Conservation (phyloP, 2,329 filamentous ascomycete species). For the Penicillium occitanis region DNA sequence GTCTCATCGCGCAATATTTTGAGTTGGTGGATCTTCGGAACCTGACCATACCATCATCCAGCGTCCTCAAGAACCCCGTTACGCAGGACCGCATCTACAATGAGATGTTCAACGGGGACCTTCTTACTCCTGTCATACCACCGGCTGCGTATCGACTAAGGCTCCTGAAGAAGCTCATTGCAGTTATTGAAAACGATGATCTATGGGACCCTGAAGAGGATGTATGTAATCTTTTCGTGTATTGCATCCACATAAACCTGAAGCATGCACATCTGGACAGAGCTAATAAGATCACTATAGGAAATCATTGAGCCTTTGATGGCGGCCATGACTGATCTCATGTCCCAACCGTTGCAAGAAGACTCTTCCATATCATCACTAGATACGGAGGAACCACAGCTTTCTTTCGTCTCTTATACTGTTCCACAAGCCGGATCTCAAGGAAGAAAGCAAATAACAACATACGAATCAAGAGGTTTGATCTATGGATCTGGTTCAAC, state of each 20-base stretch:
- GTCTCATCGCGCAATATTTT: slow-evolving; percentile 67
- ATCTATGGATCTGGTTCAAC: slow-evolving; percentile 61
- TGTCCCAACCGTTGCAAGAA: slow-evolving; percentile 58
- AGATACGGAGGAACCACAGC: slow-evolving; percentile 63
- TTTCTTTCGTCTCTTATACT: slow-evolving; percentile 73
- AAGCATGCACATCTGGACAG: neutral
- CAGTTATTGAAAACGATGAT: slow-evolving; percentile 67
- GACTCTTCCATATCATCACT: slow-evolving; percentile 57
- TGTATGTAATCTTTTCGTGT: slow-evolving; percentile 55
- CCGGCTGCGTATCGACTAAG: slow-evolving; percentile 68
- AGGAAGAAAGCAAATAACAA: slow-evolving; percentile 30
- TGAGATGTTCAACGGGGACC: slow-evolving; percentile 63
- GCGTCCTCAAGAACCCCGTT: slow-evolving; percentile 58
- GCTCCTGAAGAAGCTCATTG: slow-evolving; percentile 70
- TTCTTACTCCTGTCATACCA: slow-evolving; percentile 55
- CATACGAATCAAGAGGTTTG: slow-evolving; percentile 56
- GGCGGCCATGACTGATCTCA: slow-evolving; percentile 63
- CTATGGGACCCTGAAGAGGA: slow-evolving; percentile 79
- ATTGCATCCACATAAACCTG: neutral
- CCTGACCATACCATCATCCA: slow-evolving; percentile 63
- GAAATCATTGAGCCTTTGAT: slow-evolving; percentile 82
- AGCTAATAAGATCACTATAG: slow-evolving; percentile 47
- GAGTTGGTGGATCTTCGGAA: slow-evolving; percentile 66
- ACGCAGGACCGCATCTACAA: slow-evolving; percentile 68
- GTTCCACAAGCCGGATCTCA: slow-evolving; percentile 29